Evolutionary conservation across 2,329 filamentous ascomycete genomes (phyloP).

Genomic region (Alternaria hordeiaustralica): DNA sequence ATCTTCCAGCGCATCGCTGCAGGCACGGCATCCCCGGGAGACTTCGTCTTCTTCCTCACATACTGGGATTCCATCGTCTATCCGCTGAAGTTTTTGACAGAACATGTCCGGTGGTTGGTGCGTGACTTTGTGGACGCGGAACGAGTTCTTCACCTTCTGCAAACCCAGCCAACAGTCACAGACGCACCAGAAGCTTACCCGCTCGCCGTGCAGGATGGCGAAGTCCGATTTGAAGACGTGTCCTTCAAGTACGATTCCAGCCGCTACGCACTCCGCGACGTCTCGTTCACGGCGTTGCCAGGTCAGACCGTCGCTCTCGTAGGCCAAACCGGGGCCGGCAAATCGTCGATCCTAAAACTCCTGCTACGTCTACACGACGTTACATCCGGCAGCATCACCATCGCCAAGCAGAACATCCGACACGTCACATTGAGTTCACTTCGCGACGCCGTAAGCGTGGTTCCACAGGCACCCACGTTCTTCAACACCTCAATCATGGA

Average conservation of each 20-base stretch:
- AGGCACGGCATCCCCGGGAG: conserved; percentile 59
- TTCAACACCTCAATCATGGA: conserved; percentile 69
- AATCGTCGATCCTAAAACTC: conserved; percentile 63
- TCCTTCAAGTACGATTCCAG: conserved; percentile 58
- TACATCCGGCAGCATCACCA: conserved; percentile 57
- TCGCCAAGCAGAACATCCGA: conserved; percentile 64
- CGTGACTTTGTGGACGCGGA: conserved; percentile 51
- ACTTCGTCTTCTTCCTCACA: conserved; percentile 20
- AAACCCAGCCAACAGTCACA: conserved; percentile 60
- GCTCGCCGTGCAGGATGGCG: conserved; percentile 53
- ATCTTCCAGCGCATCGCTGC: conserved; percentile 56
- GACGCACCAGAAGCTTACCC: conserved; percentile 42
- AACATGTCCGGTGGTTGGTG: conserved; percentile 41
- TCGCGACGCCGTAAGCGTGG: conserved; percentile 64
- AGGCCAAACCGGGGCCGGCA: conserved; percentile 65
- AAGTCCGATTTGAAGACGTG: conserved; percentile 60
- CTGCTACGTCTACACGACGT: conserved; percentile 65
- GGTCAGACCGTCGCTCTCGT: conserved; percentile 65
- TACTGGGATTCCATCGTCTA: conserved; percentile 42
- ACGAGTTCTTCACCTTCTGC: conserved; percentile 60
- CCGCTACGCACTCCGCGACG: conserved; percentile 37
- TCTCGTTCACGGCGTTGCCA: conserved; percentile 14
- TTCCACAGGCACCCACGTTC: conserved; percentile 66
- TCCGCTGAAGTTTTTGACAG: conserved; percentile 35
- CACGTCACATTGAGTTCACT: conserved; percentile 63